Conservation (phyloP, 495 filamentous ascomycete species). For the Massariosphaeria phaeospora region DNA sequence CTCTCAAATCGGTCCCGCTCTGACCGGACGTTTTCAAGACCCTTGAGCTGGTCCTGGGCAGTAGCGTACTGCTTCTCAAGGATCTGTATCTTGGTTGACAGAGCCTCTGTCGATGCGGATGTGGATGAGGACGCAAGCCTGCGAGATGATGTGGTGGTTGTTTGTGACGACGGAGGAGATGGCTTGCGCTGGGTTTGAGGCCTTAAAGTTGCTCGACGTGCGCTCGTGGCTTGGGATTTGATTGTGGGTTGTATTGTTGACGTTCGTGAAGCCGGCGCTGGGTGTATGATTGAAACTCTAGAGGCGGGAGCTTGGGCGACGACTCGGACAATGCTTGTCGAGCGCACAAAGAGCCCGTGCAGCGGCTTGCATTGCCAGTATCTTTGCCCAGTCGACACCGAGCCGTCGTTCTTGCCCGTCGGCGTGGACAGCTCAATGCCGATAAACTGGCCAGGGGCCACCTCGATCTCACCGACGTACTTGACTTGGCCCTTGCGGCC, state of each 20-base stretch:
- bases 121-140: not conserved
- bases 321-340: slow-evolving; percentile 53
- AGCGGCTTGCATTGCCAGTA: slow-evolving; percentile 83
- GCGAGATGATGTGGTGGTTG: not conserved
- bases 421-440: slow-evolving; percentile 81
- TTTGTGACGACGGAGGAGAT: not conserved
- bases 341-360: slow-evolving; percentile 84
- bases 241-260: slow-evolving; percentile 4
- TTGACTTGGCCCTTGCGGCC: slow-evolving; percentile 72
- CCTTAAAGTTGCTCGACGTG: not conserved
- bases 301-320: slow-evolving; percentile 46
- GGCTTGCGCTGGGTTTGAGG: not conserved
- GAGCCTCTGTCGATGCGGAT: slow-evolving; percentile 3
- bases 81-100: slow-evolving; percentile 38
- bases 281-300: not conserved
- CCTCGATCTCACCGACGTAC: slow-evolving; percentile 72
- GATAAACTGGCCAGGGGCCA: slow-evolving; percentile 79
- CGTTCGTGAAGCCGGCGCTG: not conserved
- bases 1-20: slow-evolving; percentile 82
- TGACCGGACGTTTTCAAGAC: slow-evolving; percentile 65
- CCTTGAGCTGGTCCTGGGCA: slow-evolving; percentile 82
- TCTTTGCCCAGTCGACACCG: slow-evolving; percentile 76
- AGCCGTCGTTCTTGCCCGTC: slow-evolving; percentile 92
- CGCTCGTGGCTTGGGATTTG: not conserved
- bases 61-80: slow-evolving; percentile 53